phyloP scores from a whole-genome alignment of 768 basidiomycete genomes.

The Mycena capillaripes region DNA sequence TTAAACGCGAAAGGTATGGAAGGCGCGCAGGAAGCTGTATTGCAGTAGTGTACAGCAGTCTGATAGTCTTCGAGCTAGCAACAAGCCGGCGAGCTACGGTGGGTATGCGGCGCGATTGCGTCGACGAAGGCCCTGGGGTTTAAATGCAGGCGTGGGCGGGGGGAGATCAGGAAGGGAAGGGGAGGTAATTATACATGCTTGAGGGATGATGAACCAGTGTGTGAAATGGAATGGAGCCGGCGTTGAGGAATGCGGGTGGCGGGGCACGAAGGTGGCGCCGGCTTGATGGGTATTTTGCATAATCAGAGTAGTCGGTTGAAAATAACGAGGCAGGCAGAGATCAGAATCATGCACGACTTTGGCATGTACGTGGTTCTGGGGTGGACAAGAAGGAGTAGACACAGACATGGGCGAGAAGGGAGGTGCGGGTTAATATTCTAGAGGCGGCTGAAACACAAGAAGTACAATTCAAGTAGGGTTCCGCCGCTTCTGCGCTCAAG shows the following conservation, averaged over 20 bases:
- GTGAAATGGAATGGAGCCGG: conserved; percentile 1
- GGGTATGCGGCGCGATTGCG: neutral
- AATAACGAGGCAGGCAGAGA: neutral
- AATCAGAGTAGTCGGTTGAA: too few species aligned
- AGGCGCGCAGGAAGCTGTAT: too few species aligned
- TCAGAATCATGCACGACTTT: neutral
- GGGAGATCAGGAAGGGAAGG: neutral
- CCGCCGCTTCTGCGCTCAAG: neutral
- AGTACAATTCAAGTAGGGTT: neutral
- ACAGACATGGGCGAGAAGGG: neutral
- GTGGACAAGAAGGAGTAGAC: neutral
- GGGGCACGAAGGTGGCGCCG: neutral
- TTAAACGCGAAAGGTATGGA: neutral
- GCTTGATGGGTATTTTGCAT: neutral
- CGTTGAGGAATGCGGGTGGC: neutral
- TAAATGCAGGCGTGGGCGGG: neutral
- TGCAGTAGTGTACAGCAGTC: neutral
- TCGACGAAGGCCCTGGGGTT: neutral
- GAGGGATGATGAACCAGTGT: neutral
- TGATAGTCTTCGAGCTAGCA: conserved; percentile 4
- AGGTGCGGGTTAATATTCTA: neutral
- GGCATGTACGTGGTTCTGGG: neutral
- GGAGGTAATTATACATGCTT: neutral
- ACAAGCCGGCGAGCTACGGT: neutral
- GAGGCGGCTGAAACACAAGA: conserved; percentile 2